Conservation (phyloP, 1,139 yeast genomes). For the Debaryomycetaceae sp. region DNA sequence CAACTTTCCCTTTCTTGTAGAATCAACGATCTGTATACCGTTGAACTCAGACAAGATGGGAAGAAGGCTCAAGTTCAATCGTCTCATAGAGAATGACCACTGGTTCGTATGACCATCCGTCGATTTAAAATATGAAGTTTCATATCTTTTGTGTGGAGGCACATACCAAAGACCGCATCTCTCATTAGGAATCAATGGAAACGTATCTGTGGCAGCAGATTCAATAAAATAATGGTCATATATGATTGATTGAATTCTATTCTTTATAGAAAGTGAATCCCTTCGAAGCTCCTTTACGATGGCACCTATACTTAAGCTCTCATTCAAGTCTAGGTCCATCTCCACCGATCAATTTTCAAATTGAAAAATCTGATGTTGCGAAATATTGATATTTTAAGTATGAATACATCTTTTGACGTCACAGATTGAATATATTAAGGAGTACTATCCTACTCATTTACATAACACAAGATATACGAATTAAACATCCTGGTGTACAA, state of each 20-base stretch:
- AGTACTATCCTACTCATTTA: neutral
- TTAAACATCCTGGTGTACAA: neutral
- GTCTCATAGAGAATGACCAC: slow-evolving; percentile 72
- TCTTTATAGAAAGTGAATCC: slow-evolving; percentile 54
- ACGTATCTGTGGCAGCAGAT: slow-evolving; percentile 6
- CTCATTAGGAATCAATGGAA: slow-evolving; percentile 67
- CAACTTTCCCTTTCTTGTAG: slow-evolving; percentile 78
- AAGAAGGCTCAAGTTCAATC: slow-evolving; percentile 71
- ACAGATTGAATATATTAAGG: neutral
- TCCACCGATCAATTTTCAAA: neutral
- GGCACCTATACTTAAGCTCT: slow-evolving; percentile 14
- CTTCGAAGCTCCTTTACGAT: slow-evolving; percentile 40
- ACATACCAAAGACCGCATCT: slow-evolving; percentile 90
- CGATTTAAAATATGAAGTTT: slow-evolving; percentile 74
- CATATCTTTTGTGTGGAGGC: slow-evolving; percentile 33
- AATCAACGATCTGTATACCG: slow-evolving; percentile 70
- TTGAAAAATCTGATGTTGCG: neutral
- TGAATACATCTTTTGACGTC: neutral
- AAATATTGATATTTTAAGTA: too few species aligned
- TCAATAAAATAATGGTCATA: slow-evolving; percentile 44
- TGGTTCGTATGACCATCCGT: slow-evolving; percentile 85
- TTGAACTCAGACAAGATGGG: slow-evolving; percentile 35
- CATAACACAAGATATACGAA: neutral
- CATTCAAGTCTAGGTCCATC: neutral
- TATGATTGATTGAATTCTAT: slow-evolving; percentile 67